Base-by-base conservation (phyloP, 305 asterid genomes). In the Lippia alba region DNA sequence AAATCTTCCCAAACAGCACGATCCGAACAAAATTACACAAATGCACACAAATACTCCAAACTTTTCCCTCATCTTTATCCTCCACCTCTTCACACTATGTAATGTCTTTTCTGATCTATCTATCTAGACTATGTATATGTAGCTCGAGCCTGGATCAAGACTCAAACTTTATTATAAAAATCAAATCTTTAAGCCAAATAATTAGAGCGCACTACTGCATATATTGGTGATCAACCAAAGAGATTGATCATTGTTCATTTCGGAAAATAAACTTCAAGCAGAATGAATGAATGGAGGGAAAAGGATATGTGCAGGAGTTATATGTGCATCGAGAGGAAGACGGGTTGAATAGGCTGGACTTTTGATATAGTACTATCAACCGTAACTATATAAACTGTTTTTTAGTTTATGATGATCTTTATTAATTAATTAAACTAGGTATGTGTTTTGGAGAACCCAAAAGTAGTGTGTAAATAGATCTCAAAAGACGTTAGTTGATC, bases 1-100 rank as follows among this genome's bases (percentile, higher is more conserved):
- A 69, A 94, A 94, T 56, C 96, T 85, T 18, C 93, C 97, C 48
- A 66, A 32, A 62, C 96, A 88, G 3, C 64, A 54, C 4, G 76
- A 84, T 65, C 84, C 88, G 55, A 61, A 81, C 56, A 86, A 41
- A 12, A 85, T 5, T 61, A 84, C 79, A 79, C 80, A 74, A 36
- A 89, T 14, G 48, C 79, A 84, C 57, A 74, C 61, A 51, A 82
- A 60, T 46, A 66, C 45, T 18, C 70, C 81, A 39, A 56, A 5
- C 32, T 71, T 74, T 59, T 56, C 77, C 83, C 79, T 84, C 92
- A 81, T 87, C 78, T 65, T 74, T 8, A 12, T 46, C 53, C 4
- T 36, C 41, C 5, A 4, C 41, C 5, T 36, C 41, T 44, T 44
- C 63, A 4, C 55, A 6, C 20, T 17, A 0, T 33, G 19, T 24